A percentile compares a stretch with the other conserved stretches of the same genome.
These are phyloP conservation scores for Quercus mongolica DNA, from an alignment of 306 rosid species.

Conservation along the genomic window DNA sequence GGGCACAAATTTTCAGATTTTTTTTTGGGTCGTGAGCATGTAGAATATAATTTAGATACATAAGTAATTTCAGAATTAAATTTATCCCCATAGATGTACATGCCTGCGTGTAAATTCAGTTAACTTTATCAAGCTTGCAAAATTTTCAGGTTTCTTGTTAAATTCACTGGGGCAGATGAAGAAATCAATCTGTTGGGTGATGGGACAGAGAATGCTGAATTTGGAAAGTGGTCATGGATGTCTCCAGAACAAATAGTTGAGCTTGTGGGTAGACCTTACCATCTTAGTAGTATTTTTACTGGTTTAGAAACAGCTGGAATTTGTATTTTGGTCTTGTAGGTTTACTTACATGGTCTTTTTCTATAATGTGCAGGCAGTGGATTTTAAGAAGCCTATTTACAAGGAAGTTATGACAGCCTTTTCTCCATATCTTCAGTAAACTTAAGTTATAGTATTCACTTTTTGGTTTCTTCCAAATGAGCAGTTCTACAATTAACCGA, in stretches of 20 bases:
- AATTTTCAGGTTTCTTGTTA: constrained; percentile 67
- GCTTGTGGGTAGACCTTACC: constrained; percentile 45
- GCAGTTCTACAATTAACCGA: not conserved
- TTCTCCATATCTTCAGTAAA: constrained; percentile 51
- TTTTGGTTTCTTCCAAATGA: not conserved
- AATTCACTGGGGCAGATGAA: constrained; percentile 69
- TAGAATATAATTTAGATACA: not conserved
- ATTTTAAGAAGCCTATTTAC: constrained; percentile 94
- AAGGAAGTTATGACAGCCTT: constrained; percentile 66
- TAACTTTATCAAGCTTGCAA: not conserved
- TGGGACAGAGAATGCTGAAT: constrained; percentile 89
- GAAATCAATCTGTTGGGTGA: constrained; percentile 92
- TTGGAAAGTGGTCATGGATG: constrained; percentile 93
- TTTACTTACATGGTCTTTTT: not conserved
- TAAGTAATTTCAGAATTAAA: not conserved
- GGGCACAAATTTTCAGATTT: not conserved
- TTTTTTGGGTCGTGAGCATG: too few relatives aligned
- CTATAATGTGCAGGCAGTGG: constrained; percentile 58
- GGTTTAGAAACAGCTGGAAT: constrained; percentile 1
- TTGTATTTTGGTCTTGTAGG: not conserved
- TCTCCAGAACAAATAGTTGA: constrained; percentile 58
- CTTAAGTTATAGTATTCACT: not conserved
- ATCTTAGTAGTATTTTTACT: not conserved
- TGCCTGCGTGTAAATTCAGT: not conserved
- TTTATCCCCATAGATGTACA: not conserved